phyloP scores from a whole-genome alignment of 805 yeast species.

The Debaryomyces prosopidis region DNA sequence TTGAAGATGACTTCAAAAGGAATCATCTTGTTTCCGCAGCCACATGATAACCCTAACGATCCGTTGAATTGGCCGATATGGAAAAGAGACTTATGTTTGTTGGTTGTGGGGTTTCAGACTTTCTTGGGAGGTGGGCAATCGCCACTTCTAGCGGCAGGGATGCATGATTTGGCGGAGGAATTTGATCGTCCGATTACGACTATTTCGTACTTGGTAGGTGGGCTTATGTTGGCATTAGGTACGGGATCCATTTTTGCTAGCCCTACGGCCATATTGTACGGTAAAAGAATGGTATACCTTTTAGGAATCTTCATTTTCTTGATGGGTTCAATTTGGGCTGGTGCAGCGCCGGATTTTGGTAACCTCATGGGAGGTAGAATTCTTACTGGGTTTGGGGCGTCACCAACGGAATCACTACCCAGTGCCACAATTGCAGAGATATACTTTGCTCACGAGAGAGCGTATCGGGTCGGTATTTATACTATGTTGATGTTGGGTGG shows the following conservation, averaged over 20 bases:
- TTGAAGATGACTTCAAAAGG: constrained; percentile 51
- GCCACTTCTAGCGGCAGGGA: constrained; percentile 60
- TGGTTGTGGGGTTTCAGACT: constrained; percentile 55
- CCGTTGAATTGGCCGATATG: constrained; percentile 67
- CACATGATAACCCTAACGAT: constrained; percentile 62
- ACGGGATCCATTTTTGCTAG: constrained; percentile 58
- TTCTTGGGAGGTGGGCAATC: constrained; percentile 65
- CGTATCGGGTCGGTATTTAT: constrained; percentile 58
- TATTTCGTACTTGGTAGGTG: constrained; percentile 57
- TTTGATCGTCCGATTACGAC: constrained; percentile 43
- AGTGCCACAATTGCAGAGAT: constrained; percentile 63
- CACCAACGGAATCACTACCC: constrained; percentile 62
- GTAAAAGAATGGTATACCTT: constrained; percentile 58
- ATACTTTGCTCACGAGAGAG: constrained; percentile 60
- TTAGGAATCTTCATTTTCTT: constrained; percentile 49
- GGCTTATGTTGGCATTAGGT: constrained; percentile 58
- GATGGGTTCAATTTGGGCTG: constrained; percentile 57
- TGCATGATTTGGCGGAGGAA: constrained; percentile 40
- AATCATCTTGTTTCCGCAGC: constrained; percentile 59
- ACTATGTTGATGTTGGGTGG: constrained; percentile 62
- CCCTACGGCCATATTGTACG: constrained; percentile 57
- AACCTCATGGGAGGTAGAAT: constrained; percentile 59
- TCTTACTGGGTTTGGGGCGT: constrained; percentile 58
- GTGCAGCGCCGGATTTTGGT: constrained; percentile 47
- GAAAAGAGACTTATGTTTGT: constrained; percentile 54